phyloP scores from a whole-genome alignment of 2,329 filamentous ascomycete genomes.

The Hysterium pulicare region DNA sequence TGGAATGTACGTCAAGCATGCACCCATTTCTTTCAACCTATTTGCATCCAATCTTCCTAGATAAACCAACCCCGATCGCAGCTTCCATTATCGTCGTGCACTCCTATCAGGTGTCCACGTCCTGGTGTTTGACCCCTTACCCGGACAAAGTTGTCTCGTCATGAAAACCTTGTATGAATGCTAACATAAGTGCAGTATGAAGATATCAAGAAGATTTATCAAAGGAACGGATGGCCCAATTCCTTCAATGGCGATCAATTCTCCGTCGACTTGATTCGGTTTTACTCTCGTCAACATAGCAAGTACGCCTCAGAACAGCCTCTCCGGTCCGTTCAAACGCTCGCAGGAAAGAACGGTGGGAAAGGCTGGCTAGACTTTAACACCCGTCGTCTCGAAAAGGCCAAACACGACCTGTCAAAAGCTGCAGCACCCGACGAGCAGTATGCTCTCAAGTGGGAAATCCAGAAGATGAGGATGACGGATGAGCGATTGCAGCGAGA shows the following conservation, averaged over 20 bases:
- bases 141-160: too few relatives aligned
- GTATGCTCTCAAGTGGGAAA: slow-evolving; percentile 2
- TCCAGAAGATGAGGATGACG: slow-evolving; percentile 1
- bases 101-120: too few relatives aligned
- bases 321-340: slow-evolving; percentile 3
- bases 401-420: neutral
- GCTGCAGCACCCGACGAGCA: slow-evolving; percentile 2
- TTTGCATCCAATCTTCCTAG: neutral
- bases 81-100: too few relatives aligned
- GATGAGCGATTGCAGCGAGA: neutral
- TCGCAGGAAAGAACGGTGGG: neutral
- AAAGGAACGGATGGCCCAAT: slow-evolving; percentile 14
- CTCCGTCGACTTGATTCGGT: slow-evolving; percentile 8
- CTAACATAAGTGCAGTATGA: neutral
- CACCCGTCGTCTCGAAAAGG: neutral
- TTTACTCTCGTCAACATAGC: slow-evolving; percentile 10
- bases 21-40: neutral
- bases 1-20: neutral
- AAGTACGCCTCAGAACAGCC: slow-evolving; percentile 4
- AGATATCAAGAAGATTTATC: slow-evolving; percentile 3
- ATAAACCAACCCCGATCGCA: too few relatives aligned
- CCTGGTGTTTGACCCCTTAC: too few relatives aligned
- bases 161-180: neutral
- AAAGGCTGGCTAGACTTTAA: neutral
- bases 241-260: slow-evolving; percentile 15